phyloP scores from a whole-genome alignment of 148 eudicot species.

The Rhododendron kiyosumense region DNA sequence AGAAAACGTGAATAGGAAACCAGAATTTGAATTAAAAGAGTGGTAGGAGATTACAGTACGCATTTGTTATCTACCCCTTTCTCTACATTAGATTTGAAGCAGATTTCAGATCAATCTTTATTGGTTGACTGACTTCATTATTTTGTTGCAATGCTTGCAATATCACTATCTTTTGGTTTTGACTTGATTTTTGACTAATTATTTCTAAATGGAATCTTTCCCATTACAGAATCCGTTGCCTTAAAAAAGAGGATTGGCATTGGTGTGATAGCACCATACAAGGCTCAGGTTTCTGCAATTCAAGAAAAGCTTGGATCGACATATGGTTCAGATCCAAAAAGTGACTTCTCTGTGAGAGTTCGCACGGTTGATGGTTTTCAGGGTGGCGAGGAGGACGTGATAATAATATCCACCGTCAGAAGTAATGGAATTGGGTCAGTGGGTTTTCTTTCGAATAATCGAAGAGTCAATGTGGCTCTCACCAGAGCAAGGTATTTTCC shows the following conservation, averaged over 20 bases:
- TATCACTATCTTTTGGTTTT: not conserved
- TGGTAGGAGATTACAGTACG: not conserved
- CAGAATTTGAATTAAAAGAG: not conserved
- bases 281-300: not conserved
- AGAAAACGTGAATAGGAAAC: not conserved
- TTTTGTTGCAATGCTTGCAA: not conserved
- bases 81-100: not conserved
- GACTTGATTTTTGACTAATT: not conserved
- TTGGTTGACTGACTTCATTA: not conserved
- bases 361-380: not conserved
- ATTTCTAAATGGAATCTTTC: not conserved
- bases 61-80: not conserved
- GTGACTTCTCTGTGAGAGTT: not conserved
- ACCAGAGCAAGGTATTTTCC: not conserved
- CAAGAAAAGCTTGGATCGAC: not conserved
- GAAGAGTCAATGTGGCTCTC: conserved; percentile 5
- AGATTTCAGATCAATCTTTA: not conserved
- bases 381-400: conserved; percentile 1
- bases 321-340: not conserved
- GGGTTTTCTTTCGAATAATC: not conserved
- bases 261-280: not conserved
- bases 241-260: not conserved
- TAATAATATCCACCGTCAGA: not conserved
- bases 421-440: not conserved
- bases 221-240: not conserved